Conservation (phyloP, 202 grass and related monocot genomes). For the Thinopyrum obtusiflorum region DNA sequence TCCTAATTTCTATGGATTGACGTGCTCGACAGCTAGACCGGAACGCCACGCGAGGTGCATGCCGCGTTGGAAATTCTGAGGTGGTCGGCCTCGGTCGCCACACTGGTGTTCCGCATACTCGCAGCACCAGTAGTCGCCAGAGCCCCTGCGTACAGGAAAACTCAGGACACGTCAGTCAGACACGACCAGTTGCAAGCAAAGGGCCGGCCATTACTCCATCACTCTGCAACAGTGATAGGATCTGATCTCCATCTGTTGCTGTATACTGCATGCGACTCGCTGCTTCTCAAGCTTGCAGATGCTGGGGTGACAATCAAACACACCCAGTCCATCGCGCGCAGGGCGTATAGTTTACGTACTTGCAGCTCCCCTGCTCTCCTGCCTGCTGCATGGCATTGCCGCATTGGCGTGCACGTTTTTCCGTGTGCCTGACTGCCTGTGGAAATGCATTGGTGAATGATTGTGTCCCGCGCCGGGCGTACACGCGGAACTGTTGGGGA, state of each 20-base stretch:
- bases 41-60: not conserved
- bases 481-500: not conserved
- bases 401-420: not conserved
- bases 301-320: not conserved
- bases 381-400: not conserved
- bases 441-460: constrained; percentile 51
- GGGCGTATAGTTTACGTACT: not conserved
- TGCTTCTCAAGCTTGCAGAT: not conserved
- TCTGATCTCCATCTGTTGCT: not conserved
- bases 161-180: not conserved
- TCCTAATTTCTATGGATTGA: no score
- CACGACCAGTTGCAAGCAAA: not conserved
- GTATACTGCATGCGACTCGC: not conserved
- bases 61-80: not conserved
- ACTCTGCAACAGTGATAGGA: not conserved
- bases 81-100: not conserved
- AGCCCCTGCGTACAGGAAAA: not conserved
- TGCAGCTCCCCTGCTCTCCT: not conserved
- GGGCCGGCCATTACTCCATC: not conserved
- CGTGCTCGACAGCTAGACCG: not conserved
- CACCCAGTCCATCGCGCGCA: not conserved
- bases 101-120: no score
- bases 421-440: not conserved
- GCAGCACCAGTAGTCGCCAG: not conserved
- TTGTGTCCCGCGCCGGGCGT: constrained; percentile 38